Conservation (phyloP, 768 basidiomycete genomes). For the Exidia glandulosa region DNA sequence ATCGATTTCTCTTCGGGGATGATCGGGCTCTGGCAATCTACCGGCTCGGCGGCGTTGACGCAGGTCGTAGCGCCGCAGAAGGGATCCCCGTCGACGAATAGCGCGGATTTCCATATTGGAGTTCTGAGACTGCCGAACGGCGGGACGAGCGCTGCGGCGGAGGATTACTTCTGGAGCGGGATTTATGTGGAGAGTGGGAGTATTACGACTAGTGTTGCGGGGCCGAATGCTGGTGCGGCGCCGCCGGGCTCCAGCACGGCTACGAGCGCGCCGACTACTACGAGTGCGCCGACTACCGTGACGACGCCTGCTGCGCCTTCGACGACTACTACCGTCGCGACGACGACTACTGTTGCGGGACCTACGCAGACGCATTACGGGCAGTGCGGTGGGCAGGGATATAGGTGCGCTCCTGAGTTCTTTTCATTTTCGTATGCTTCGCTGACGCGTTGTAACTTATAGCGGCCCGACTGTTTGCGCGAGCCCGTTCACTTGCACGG, state of each 20-base stretch:
- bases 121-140: constrained; percentile 44
- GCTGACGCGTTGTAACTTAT: constrained; percentile 10
- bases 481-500: constrained; percentile 30
- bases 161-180: constrained; percentile 50
- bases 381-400: constrained; percentile 10
- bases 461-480: constrained; percentile 37
- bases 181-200: constrained; percentile 50
- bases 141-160: constrained; percentile 20
- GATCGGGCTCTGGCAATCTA: constrained; percentile 49
- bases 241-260: constrained; percentile 7
- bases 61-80: constrained; percentile 38
- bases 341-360: constrained; percentile 1
- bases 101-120: constrained; percentile 50
- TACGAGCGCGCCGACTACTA: constrained; percentile 14
- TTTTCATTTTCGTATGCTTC: constrained; percentile 10
- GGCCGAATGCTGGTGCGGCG: constrained; percentile 18
- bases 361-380: constrained; percentile 9
- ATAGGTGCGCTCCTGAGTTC: constrained; percentile 20
- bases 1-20: constrained; percentile 45
- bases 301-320: constrained; percentile 4
- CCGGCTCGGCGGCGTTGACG: constrained; percentile 33
- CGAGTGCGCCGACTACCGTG: constrained; percentile 14
- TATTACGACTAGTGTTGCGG: constrained; percentile 39
- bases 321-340: neutral
- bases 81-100: constrained; percentile 45